These are phyloP conservation scores for Phytophthora nicotianae DNA, from an alignment of 352 stramenopile genomes.

Conservation along the genomic window DNA sequence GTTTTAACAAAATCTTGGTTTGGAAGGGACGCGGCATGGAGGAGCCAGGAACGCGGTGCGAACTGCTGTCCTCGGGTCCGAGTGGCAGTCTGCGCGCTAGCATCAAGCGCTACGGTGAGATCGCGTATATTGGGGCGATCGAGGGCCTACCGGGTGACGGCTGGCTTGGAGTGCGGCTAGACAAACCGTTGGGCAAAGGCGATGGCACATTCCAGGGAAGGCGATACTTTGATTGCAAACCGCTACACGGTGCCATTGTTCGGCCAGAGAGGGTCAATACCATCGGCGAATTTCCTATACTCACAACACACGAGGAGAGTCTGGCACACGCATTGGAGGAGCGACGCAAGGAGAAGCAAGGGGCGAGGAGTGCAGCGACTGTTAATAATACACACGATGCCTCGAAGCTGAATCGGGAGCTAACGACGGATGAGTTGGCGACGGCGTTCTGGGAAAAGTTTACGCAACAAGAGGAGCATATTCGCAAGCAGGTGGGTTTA, in stretches of 20 bases:
- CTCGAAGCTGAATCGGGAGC: conserved; percentile 33
- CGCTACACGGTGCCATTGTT: conserved; percentile 72
- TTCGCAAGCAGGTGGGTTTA: conserved; percentile 52
- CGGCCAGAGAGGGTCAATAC: conserved; percentile 63
- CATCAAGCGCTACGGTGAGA: conserved; percentile 69
- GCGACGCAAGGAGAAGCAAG: conserved; percentile 49
- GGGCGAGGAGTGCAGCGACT: conserved; percentile 19
- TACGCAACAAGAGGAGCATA: conserved; percentile 50
- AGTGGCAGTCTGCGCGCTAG: conserved; percentile 53
- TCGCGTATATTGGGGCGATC: conserved; percentile 68
- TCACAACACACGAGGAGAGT: conserved; percentile 54
- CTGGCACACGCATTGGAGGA: conserved; percentile 56
- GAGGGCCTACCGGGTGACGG: conserved; percentile 55
- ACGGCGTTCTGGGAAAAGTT: conserved; percentile 74
- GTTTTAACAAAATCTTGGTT: too few relatives aligned
- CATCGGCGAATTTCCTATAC: conserved; percentile 56
- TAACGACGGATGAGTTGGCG: conserved; percentile 56
- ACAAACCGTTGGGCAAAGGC: conserved; percentile 79
- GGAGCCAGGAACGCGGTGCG: conserved; percentile 48
- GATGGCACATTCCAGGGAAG: conserved; percentile 58
- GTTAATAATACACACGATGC: background rate
- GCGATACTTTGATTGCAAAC: conserved; percentile 69
- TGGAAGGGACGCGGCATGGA: conserved; percentile 2
- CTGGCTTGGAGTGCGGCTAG: conserved; percentile 77
- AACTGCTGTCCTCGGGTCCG: conserved; percentile 47